Conservation (phyloP, 306 rosid genomes). For the Casuarina cunninghamiana region DNA sequence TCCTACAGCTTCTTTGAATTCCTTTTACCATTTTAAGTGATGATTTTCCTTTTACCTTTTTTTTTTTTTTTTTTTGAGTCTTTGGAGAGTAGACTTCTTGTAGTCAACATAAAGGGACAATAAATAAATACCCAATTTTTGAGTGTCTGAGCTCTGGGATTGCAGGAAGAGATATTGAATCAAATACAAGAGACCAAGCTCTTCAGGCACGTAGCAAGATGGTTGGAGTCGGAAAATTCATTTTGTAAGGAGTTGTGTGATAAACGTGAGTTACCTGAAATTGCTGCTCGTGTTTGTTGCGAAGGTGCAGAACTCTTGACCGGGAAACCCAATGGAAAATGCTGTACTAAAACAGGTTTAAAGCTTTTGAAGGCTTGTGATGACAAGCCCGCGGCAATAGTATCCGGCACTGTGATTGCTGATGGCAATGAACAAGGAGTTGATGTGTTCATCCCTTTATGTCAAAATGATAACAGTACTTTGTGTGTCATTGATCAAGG, state of each 20-base stretch:
- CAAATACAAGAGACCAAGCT: constrained; percentile 64
- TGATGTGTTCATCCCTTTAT: constrained; percentile 65
- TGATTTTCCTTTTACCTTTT: background rate
- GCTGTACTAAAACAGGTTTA: constrained; percentile 52
- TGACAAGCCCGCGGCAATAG: constrained; percentile 54
- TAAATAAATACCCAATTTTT: constrained; percentile 18
- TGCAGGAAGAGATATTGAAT: constrained; percentile 77
- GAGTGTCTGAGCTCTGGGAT: constrained; percentile 34
- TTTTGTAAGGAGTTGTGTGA: constrained; percentile 34
- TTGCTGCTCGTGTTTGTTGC: constrained; percentile 63
- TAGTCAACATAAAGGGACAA: constrained; percentile 12
- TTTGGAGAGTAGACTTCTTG: constrained; percentile 17
- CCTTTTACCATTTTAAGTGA: constrained; percentile 9
- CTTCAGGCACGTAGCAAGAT: constrained; percentile 53
- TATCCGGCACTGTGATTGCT: constrained; percentile 65
- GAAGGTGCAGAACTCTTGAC: constrained; percentile 63
- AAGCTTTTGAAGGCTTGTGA: constrained; percentile 42
- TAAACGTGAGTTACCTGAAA: constrained; percentile 40
- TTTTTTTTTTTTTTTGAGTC: background rate
- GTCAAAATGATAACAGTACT: constrained; percentile 43
- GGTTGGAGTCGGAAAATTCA: constrained; percentile 53
- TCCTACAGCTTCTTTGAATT: constrained; percentile 11
- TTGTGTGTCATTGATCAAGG: constrained; percentile 58
- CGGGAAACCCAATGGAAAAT: constrained; percentile 34
- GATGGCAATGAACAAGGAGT: constrained; percentile 60